These are phyloP conservation scores for Cercophora scortea DNA, from an alignment of 495 filamentous ascomycete species.

Conservation along the genomic window DNA sequence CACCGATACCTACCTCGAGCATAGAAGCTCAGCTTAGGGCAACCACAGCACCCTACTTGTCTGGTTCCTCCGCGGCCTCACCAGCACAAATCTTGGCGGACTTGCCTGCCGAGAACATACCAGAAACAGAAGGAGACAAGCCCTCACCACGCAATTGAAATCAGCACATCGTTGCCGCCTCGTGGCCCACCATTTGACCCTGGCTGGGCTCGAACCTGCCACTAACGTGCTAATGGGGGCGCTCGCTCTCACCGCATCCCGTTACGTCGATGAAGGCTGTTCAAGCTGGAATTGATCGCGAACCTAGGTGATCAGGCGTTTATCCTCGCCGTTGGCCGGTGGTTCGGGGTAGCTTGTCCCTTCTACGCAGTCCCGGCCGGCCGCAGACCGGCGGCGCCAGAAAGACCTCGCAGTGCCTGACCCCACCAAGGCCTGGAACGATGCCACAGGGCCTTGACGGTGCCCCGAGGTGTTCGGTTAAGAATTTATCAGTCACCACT, in stretches of 20 bases:
- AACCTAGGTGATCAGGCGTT: constrained; percentile 32
- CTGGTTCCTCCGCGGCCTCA: constrained; percentile 1
- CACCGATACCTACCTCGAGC: constrained; percentile 37
- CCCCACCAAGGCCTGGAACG: too few relatives aligned
- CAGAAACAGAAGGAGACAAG: constrained; percentile 35
- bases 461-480: too few relatives aligned
- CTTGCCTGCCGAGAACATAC: constrained; percentile 46
- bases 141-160: constrained; percentile 30
- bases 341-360: too few relatives aligned
- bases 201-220: constrained; percentile 25
- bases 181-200: constrained; percentile 35
- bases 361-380: too few relatives aligned
- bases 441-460: too few relatives aligned
- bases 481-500: too few relatives aligned
- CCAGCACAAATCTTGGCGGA: constrained; percentile 32
- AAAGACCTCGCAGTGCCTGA: too few relatives aligned
- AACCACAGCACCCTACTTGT: constrained; percentile 27
- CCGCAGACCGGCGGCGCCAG: too few relatives aligned
- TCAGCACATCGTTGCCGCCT: constrained; percentile 32
- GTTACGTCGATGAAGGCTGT: constrained; percentile 33
- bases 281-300: constrained; percentile 33
- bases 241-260: constrained; percentile 34
- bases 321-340: too few relatives aligned
- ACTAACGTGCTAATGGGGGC: constrained; percentile 33
- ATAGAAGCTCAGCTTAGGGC: constrained; percentile 37